phyloP scores from a whole-genome alignment of 2,329 filamentous ascomycete species.

The Dendryphion nanum region DNA sequence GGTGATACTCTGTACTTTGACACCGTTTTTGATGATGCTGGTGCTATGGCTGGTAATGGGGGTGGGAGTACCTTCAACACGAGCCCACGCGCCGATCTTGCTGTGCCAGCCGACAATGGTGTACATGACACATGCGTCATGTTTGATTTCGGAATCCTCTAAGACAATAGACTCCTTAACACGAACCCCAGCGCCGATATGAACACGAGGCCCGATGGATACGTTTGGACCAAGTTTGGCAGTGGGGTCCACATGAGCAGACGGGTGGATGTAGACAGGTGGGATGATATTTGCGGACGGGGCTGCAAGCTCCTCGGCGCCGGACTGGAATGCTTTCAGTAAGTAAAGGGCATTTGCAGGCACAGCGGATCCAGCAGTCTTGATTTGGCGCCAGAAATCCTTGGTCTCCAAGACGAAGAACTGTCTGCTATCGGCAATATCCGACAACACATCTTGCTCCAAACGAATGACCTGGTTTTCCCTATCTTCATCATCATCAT shows the following conservation, averaged over 20 bases:
- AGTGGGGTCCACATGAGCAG: conserved; percentile 84
- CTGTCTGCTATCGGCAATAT: conserved; percentile 93
- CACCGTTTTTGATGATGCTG: conserved; percentile 93
- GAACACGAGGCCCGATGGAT: conserved; percentile 85
- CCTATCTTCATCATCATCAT: conserved; percentile 72
- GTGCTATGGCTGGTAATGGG: conserved; percentile 85
- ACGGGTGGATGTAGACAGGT: conserved; percentile 93
- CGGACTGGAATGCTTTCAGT: conserved; percentile 84
- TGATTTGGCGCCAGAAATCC: conserved; percentile 99
- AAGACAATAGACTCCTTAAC: conserved; percentile 96
- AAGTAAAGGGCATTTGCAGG: conserved; percentile 96
- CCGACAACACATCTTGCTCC: conserved; percentile 94
- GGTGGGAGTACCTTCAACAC: conserved; percentile 92
- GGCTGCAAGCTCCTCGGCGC: conserved; percentile 75
- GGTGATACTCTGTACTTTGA: conserved; percentile 98
- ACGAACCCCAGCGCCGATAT: conserved; percentile 81
- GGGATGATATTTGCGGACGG: conserved; percentile 85
- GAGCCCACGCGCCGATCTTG: conserved; percentile 94
- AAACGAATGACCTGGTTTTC: conserved; percentile 87
- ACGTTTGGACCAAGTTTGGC: conserved; percentile 97
- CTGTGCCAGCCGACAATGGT: conserved; percentile 97
- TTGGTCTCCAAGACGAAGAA: conserved; percentile 99
- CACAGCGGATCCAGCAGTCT: conserved; percentile 95
- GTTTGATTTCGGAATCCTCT: conserved; percentile 92
- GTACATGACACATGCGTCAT: conserved; percentile 93